Evolutionary conservation across 192 early-diverging fungal genomes (phyloP).

Genomic region (Funneliformis mosseae): DNA sequence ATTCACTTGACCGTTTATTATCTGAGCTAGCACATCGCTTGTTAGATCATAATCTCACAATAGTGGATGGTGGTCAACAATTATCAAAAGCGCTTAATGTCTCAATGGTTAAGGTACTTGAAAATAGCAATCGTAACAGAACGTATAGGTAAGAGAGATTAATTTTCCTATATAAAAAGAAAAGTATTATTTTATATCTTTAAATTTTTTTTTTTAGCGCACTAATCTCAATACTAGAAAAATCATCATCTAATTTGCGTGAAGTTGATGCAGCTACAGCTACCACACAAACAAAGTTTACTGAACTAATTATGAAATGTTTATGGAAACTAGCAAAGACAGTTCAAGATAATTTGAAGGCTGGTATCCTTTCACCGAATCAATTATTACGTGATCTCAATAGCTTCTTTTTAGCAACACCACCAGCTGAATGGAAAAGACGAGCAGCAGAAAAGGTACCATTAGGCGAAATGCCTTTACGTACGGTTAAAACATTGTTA

Average conservation of each 20-base stretch:
- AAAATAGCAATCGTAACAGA: constrained; percentile 81
- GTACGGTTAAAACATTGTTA: constrained; percentile 92
- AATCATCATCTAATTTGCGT: constrained; percentile 57
- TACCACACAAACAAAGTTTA: constrained; percentile 68
- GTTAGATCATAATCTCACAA: constrained; percentile 74
- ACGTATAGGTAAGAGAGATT: constrained; percentile 60
- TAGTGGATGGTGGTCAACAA: constrained; percentile 58
- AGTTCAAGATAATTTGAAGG: constrained; percentile 69
- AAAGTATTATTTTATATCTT: too few species aligned
- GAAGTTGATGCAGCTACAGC: constrained; percentile 49
- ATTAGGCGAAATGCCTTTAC: constrained; percentile 89
- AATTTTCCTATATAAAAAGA: neutral
- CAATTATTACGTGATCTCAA: constrained; percentile 77
- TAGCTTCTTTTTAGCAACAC: constrained; percentile 77
- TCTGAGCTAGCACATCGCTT: constrained; percentile 79
- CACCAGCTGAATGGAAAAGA: constrained; percentile 86
- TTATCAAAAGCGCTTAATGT: constrained; percentile 79
- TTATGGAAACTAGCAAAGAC: constrained; percentile 95
- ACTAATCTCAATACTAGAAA: constrained; percentile 71
- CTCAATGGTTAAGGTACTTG: constrained; percentile 87
- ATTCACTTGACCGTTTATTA: constrained; percentile 68
- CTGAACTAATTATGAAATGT: constrained; percentile 94
- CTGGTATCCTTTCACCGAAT: constrained; percentile 62
- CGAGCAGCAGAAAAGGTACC: constrained; percentile 72
- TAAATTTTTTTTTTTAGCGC: constrained; percentile 54